A percentile compares a stretch with the other conserved stretches of the same genome.
These are phyloP conservation scores for Saccharomycopsis capsularis DNA, from an alignment of 805 yeast species.

Conservation along the genomic window DNA sequence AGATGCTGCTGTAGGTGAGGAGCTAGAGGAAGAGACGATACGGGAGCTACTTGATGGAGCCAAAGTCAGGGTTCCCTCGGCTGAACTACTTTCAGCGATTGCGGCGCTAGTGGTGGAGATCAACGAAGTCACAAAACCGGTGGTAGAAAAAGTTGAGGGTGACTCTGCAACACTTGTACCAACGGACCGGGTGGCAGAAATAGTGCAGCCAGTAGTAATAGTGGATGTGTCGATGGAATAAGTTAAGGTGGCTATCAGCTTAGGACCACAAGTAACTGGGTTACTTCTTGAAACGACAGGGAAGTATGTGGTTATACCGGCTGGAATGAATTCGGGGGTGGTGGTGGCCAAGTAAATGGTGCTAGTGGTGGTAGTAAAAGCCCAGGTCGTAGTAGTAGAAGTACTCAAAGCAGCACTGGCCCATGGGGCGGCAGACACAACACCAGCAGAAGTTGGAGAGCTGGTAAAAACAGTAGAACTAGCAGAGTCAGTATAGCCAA, in stretches of 20 bases:
- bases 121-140: background rate
- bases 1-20: background rate
- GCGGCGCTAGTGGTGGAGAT: background rate
- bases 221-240: background rate
- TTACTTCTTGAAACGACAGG: background rate
- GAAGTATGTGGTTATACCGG: background rate
- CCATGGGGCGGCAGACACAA: too few species aligned
- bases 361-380: background rate
- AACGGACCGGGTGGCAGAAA: background rate
- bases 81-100: background rate
- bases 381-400: background rate
- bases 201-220: background rate
- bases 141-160: background rate
- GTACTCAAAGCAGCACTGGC: background rate
- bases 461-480: too few species aligned
- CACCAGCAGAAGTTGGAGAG: too few species aligned
- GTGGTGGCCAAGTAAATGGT: slow-evolving; percentile 2
- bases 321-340: background rate
- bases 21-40: background rate
- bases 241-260: background rate
- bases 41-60: slow-evolving; percentile 5
- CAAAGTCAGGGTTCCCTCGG: slow-evolving; percentile 9
- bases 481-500: too few species aligned
- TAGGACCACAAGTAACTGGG: background rate
- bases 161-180: background rate